A percentile compares a stretch with the other conserved stretches of the same genome.
Conservation (phyloP, 2,329 filamentous ascomycete species). For the Clarireedia sp. region DNA sequence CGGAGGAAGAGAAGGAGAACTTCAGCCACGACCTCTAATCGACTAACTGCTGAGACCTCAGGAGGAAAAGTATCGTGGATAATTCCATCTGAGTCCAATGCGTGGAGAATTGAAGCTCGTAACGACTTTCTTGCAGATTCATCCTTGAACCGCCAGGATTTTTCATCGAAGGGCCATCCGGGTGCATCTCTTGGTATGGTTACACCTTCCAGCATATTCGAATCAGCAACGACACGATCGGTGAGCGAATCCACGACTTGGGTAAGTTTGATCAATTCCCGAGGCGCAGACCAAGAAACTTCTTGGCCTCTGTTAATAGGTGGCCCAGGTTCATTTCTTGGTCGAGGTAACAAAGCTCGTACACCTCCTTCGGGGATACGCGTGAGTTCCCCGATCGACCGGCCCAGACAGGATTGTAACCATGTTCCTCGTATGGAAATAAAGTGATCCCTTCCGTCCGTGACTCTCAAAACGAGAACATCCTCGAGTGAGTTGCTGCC, state of each 20-base stretch:
- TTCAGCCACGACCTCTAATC: conserved; percentile 67
- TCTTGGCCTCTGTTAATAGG: conserved; percentile 38
- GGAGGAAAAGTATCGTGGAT: conserved; percentile 54
- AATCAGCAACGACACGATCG: conserved; percentile 51
- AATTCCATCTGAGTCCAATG: conserved; percentile 62
- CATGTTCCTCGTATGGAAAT: conserved; percentile 72
- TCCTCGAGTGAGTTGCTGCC: conserved; percentile 64
- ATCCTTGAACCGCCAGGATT: conserved; percentile 30
- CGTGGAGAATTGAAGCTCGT: conserved; percentile 44
- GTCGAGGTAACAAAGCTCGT: conserved; percentile 37
- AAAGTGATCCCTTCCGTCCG: conserved; percentile 83
- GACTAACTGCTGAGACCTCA: conserved; percentile 55
- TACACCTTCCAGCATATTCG: conserved; percentile 51
- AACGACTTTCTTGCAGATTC: conserved; percentile 26
- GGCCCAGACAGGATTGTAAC: conserved; percentile 74
- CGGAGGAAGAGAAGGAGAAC: conserved; percentile 66
- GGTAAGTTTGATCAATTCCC: conserved; percentile 83
- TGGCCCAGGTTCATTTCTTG: conserved; percentile 2
- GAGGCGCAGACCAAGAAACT: conserved; percentile 71
- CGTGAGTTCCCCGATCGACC: conserved; percentile 82
- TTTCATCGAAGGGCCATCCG: conserved; percentile 50
- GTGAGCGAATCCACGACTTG: conserved; percentile 60
- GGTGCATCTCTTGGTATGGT: conserved; percentile 42
- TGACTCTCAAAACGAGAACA: conserved; percentile 76
- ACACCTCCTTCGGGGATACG: conserved; percentile 79